A percentile compares a stretch with the other conserved stretches of the same genome.
phyloP scores from a whole-genome alignment of 2,329 filamentous ascomycete species.

The Madurella mycetomatis region DNA sequence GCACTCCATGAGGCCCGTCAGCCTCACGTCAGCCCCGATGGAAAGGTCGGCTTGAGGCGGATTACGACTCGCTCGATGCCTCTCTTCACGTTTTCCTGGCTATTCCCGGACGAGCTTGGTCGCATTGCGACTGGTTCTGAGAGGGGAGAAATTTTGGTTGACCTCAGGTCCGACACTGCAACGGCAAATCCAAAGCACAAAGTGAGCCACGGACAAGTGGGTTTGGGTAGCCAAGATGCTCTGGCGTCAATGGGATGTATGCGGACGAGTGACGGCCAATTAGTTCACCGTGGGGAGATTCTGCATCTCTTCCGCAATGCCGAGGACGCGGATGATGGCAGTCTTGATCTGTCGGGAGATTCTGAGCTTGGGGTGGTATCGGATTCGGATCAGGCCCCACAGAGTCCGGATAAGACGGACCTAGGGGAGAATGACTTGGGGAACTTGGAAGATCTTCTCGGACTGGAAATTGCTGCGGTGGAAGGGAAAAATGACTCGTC shows the following conservation, averaged over 20 bases:
- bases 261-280: conserved; percentile 26
- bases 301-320: conserved; percentile 28
- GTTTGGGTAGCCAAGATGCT: conserved; percentile 9
- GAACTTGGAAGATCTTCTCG: background rate
- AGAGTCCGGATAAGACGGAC: background rate
- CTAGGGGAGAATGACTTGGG: background rate
- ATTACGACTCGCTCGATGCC: conserved; percentile 57
- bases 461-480: background rate
- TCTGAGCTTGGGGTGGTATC: background rate
- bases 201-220: background rate
- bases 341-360: background rate
- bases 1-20: conserved; percentile 48
- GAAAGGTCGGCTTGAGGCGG: conserved; percentile 32
- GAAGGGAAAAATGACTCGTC: background rate
- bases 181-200: background rate
- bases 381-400: background rate
- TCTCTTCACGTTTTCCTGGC: conserved; percentile 90
- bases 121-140: conserved; percentile 42
- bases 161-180: background rate
- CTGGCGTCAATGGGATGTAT: conserved; percentile 25
- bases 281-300: conserved; percentile 33
- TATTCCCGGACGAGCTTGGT: conserved; percentile 71
- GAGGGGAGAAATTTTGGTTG: background rate
- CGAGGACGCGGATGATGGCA: conserved; percentile 14
- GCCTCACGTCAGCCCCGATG: conserved; percentile 18